Conservation (phyloP, 441 rosid genomes). For the Populus hybrid region DNA sequence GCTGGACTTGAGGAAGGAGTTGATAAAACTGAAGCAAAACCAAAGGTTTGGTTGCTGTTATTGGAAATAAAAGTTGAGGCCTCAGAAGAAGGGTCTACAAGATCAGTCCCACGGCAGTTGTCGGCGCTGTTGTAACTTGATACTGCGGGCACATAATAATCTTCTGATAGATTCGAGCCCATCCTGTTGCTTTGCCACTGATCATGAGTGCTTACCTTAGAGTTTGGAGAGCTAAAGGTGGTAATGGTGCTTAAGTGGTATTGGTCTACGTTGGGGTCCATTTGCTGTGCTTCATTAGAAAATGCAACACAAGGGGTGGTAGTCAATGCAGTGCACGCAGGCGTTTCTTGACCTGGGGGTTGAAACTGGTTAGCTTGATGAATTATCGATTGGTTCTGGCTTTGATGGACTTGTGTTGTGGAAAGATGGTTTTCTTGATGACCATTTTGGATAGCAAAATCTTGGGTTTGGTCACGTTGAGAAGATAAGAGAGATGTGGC, state of each 20-base stretch:
- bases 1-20: conserved; percentile 68
- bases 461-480: conserved; percentile 32
- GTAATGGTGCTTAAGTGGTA: conserved; percentile 21
- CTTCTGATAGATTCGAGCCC: conserved; percentile 23
- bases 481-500: conserved; percentile 53
- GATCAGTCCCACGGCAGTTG: conserved; percentile 15
- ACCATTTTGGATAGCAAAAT: conserved; percentile 25
- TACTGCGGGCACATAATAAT: conserved; percentile 24
- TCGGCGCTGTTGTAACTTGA: conserved; percentile 12
- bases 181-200: conserved; percentile 25
- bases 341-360: conserved; percentile 33
- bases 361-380: conserved; percentile 28
- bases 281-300: conserved; percentile 24
- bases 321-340: conserved; percentile 22
- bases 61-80: conserved; percentile 29
- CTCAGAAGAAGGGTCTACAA: conserved; percentile 30
- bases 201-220: conserved; percentile 5
- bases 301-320: conserved; percentile 26
- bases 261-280: conserved; percentile 25
- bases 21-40: conserved; percentile 50
- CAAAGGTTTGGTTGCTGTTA: conserved; percentile 33
- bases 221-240: conserved; percentile 17
- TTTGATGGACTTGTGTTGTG: conserved; percentile 19
- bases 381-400: conserved; percentile 29
- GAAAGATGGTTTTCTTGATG: conserved; percentile 32